Conservation (phyloP, 2,329 filamentous ascomycete genomes). For the Stemphylium beticola region DNA sequence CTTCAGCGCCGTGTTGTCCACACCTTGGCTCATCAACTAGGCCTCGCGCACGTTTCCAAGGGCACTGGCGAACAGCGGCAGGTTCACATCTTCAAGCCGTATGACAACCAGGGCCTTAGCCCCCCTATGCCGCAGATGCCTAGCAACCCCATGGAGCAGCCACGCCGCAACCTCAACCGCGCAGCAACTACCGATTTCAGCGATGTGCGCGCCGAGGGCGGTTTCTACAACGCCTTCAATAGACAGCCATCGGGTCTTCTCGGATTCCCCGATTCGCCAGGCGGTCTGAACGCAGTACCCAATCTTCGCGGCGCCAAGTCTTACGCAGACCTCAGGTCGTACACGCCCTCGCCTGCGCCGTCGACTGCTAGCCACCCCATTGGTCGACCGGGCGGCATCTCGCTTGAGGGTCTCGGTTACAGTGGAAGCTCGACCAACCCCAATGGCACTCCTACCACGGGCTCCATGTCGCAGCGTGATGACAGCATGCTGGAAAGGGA, state of each 20-base stretch:
- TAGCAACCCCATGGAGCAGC: slow-evolving; percentile 72
- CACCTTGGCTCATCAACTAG: slow-evolving; percentile 94
- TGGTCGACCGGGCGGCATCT: slow-evolving; percentile 65
- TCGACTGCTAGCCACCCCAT: slow-evolving; percentile 88
- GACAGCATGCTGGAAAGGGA: slow-evolving; percentile 68
- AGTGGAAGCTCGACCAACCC: slow-evolving; percentile 69
- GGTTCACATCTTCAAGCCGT: slow-evolving; percentile 82
- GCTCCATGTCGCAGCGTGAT: slow-evolving; percentile 58
- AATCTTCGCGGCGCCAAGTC: slow-evolving; percentile 94
- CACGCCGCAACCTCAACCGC: slow-evolving; percentile 84
- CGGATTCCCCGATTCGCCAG: slow-evolving; percentile 76
- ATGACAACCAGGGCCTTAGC: slow-evolving; percentile 64
- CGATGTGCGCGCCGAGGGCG: slow-evolving; percentile 75
- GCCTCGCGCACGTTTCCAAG: slow-evolving; percentile 86
- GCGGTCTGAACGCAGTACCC: slow-evolving; percentile 69
- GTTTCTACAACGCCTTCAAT: slow-evolving; percentile 76
- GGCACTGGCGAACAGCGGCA: slow-evolving; percentile 87
- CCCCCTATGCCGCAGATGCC: slow-evolving; percentile 68
- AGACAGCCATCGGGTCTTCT: slow-evolving; percentile 83
- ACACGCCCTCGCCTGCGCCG: slow-evolving; percentile 89
- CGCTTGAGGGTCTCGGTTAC: slow-evolving; percentile 49
- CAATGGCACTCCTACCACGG: slow-evolving; percentile 67
- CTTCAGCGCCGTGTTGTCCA: slow-evolving; percentile 89
- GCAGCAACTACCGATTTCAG: slow-evolving; percentile 98
- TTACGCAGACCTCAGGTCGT: slow-evolving; percentile 92